Evolutionary conservation across 2,329 filamentous ascomycete species (phyloP).

Genomic region (Apiospora aurea): DNA sequence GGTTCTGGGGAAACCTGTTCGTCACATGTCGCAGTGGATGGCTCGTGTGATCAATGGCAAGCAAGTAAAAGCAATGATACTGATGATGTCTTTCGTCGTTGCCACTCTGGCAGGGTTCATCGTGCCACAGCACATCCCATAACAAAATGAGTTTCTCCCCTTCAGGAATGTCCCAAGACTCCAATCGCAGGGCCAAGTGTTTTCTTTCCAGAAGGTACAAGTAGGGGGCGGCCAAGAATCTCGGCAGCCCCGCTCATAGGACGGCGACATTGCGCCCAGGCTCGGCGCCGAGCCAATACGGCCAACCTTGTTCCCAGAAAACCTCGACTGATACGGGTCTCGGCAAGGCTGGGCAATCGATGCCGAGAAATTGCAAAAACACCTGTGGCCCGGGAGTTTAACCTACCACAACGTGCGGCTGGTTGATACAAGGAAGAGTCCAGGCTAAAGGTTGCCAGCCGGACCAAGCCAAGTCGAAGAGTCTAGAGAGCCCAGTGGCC

Average conservation of each 20-base stretch:
- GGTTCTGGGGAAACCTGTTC: background rate
- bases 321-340: background rate
- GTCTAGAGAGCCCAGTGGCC: background rate
- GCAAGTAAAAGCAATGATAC: background rate
- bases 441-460: constrained; percentile 4
- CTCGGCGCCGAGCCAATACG: constrained; percentile 15
- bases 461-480: background rate
- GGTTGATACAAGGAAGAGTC: background rate
- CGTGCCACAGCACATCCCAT: background rate
- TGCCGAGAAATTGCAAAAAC: constrained; percentile 15
- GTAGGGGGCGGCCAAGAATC: background rate
- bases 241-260: background rate
- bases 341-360: constrained; percentile 15
- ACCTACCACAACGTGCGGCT: background rate
- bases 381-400: background rate
- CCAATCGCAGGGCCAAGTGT: constrained; percentile 8
- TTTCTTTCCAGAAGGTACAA: background rate
- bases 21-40: background rate
- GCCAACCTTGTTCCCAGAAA: background rate
- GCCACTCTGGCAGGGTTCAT: background rate
- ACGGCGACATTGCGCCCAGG: constrained; percentile 3
- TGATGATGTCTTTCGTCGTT: background rate
- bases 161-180: constrained; percentile 12
- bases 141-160: background rate
- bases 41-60: constrained; percentile 1